Evolutionary conservation across 495 filamentous ascomycete species (phyloP).

Genomic region (Xylaria venustula): DNA sequence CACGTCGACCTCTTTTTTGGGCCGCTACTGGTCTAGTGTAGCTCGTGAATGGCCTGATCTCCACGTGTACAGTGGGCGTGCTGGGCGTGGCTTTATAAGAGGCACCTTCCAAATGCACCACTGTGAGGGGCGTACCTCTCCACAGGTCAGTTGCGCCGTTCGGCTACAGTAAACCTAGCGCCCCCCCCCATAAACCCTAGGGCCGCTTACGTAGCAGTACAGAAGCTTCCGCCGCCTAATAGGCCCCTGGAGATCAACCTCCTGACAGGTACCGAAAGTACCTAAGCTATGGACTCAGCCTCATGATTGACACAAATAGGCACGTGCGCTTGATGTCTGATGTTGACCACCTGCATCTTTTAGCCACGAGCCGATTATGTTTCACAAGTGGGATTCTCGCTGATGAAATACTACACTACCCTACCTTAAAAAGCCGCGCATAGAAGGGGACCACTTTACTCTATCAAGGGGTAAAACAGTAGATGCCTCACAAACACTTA

Average conservation of each 20-base stretch:
- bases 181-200: too few species aligned
- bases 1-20: neutral
- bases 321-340: constrained; percentile 5
- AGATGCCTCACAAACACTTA: neutral
- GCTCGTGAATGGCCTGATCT: neutral
- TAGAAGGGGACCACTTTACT: too few species aligned
- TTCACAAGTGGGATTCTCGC: neutral
- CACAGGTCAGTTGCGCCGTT: too few species aligned
- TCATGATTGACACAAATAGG: neutral
- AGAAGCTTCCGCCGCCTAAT: too few species aligned
- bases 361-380: constrained; percentile 1
- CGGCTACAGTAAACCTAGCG: too few species aligned
- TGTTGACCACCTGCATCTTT: neutral
- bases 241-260: too few species aligned
- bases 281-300: neutral
- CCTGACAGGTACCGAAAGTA: too few species aligned
- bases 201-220: too few species aligned
- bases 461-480: neutral
- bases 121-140: too few species aligned
- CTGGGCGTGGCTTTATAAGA: too few species aligned
- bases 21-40: neutral
- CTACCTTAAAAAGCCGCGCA: neutral
- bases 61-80: neutral
- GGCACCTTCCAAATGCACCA: too few species aligned
- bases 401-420: neutral